Evolutionary conservation across 2,329 filamentous ascomycete genomes (phyloP).

Genomic region (Fragosphaeria purpurea): DNA sequence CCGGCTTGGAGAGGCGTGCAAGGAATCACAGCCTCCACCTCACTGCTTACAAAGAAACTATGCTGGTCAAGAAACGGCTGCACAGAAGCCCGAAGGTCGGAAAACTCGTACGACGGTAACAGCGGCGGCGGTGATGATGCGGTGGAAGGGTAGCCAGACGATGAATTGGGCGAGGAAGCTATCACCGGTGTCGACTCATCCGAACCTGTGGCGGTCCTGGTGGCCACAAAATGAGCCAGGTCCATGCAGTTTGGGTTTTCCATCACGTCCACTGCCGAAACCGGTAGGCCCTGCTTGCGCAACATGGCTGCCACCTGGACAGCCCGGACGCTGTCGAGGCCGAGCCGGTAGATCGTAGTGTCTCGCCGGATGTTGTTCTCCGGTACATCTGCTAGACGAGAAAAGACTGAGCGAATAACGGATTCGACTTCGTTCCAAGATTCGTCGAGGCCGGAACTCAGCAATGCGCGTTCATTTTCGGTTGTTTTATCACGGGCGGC

Average conservation of each 20-base stretch:
- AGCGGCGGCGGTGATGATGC: background rate
- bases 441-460: no score
- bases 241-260: constrained; percentile 40
- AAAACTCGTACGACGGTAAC: constrained; percentile 26
- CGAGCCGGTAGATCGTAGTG: constrained; percentile 78
- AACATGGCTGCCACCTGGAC: constrained; percentile 64
- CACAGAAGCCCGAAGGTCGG: constrained; percentile 24
- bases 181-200: background rate
- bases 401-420: constrained; percentile 45
- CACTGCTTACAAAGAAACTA: background rate
- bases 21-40: constrained; percentile 54
- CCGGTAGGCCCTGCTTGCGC: constrained; percentile 43
- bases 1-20: constrained; percentile 73
- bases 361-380: constrained; percentile 40
- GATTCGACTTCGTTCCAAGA: constrained; percentile 43
- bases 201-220: background rate
- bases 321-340: constrained; percentile 83
- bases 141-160: background rate
- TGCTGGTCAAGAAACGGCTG: constrained; percentile 17
- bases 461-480: no score
- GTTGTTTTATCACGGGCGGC: no score
- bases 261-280: constrained; percentile 66
- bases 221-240: constrained; percentile 3
- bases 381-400: constrained; percentile 45
- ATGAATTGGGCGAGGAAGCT: background rate